Evolutionary conservation across 2,329 filamentous ascomycete species (phyloP), one percentile per base, ranked within the genome.

Genomic region (Fusarium solani-melongenae): DNA sequence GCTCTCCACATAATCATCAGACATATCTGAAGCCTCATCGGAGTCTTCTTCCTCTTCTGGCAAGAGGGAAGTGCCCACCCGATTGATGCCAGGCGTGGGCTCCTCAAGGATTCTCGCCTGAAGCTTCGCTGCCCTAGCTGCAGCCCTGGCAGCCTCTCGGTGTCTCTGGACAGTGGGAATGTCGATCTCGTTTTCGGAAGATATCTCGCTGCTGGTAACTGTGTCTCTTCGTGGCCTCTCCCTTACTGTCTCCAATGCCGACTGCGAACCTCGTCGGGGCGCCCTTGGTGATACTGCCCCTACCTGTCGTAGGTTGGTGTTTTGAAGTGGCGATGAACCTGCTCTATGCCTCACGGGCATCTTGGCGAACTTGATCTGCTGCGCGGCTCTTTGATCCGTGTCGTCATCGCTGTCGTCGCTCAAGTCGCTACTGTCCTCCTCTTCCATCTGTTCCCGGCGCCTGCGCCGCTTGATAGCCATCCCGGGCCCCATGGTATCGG

Each of bases 321-420:
- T 90, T 74, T 94, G 92, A 39, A 93, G 91, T 5, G 96, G 96
- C 56, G 96, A 98, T 1, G 95, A 98, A 12, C 94, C 96, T 29
- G 95, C 94, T 64, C 96, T 91, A 74, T 91, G 91, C 33, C 95
- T 90, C 49, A 98, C 89, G 1, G 96, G 96, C 94, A 98, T 96
- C 83, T 98, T 98, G 57, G 93, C 91, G 82, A 99, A 99, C 79
- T 96, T 95, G 81, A 98, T 98, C 81, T 97, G 94, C 80, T 97
- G 94, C 3, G 93, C 92, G 51, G 93, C 92, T 63, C 94, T 92
- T 70, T 91, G 88, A 65, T 94, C 92, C 2, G 89, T 87, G 61
- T 95, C 93, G 27, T 95, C 93, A 59, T 96, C 94, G 76, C 93
- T 96, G 75, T 96, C 93, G 77, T 96, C 94, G 79, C 92, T 95